A percentile compares a stretch with the other conserved stretches of the same genome.
Conservation (phyloP, 1,139 yeast species). For the Candida neerlandica region DNA sequence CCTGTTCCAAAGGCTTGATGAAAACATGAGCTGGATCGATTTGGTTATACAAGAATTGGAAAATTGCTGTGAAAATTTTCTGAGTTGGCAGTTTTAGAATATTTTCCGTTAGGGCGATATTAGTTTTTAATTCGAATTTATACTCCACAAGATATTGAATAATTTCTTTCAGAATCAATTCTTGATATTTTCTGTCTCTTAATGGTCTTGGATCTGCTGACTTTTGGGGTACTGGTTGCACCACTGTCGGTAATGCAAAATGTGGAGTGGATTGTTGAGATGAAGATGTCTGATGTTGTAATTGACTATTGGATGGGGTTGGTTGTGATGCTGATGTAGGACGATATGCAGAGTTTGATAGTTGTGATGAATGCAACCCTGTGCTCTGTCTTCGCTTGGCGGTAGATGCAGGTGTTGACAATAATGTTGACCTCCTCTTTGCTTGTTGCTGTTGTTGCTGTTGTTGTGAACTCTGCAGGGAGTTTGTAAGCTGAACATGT, state of each 20-base stretch:
- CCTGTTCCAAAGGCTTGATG: constrained; percentile 65
- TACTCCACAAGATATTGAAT: constrained; percentile 63
- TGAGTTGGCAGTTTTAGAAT: constrained; percentile 82
- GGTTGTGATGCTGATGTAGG: constrained; percentile 9
- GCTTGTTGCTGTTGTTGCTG: constrained; percentile 11
- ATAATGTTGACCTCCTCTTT: constrained; percentile 35
- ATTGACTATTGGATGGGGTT: constrained; percentile 7
- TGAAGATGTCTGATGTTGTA: constrained; percentile 10
- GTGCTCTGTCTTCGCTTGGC: constrained; percentile 36
- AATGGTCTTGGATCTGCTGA: constrained; percentile 71
- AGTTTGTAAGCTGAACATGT: too few relatives aligned
- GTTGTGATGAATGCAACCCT: constrained; percentile 5
- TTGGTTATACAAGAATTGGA: constrained; percentile 75
- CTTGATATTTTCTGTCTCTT: constrained; percentile 70
- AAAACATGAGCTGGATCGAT: constrained; percentile 81
- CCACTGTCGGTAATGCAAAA: constrained; percentile 6
- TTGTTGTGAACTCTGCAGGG: neutral
- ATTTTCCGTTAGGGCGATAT: constrained; percentile 66
- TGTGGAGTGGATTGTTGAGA: constrained; percentile 12
- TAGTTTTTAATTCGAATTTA: constrained; percentile 73
- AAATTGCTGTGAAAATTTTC: constrained; percentile 76
- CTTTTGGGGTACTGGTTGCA: constrained; percentile 13
- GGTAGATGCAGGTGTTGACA: constrained; percentile 44
- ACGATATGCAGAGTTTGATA: constrained; percentile 1
- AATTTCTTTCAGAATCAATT: constrained; percentile 63